These are phyloP conservation scores for Phaffomyces opuntiae DNA, from an alignment of 805 yeast species.

Conservation along the genomic window DNA sequence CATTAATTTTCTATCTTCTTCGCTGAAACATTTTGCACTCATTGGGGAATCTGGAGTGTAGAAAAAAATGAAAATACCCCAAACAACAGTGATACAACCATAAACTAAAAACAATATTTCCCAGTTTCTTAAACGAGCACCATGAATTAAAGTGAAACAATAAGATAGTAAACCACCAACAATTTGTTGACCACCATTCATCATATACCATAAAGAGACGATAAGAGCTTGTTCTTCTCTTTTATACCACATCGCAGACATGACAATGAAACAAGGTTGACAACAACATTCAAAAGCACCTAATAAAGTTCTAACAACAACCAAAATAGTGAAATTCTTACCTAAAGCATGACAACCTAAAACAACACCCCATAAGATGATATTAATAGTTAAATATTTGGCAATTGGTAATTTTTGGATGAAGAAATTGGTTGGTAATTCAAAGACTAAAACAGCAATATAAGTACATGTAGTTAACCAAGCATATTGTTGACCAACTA, in stretches of 20 bases:
- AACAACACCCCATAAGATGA: slow-evolving; percentile 43
- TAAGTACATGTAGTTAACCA: slow-evolving; percentile 11
- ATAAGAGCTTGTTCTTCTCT: slow-evolving; percentile 41
- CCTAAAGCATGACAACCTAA: slow-evolving; percentile 41
- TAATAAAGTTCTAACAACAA: slow-evolving; percentile 40
- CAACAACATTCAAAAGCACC: slow-evolving; percentile 47
- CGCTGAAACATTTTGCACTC: slow-evolving; percentile 31
- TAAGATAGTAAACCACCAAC: slow-evolving; percentile 36
- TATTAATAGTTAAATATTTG: slow-evolving; percentile 35
- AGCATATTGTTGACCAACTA: slow-evolving; percentile 34
- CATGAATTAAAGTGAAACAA: slow-evolving; percentile 27
- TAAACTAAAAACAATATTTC: slow-evolving; percentile 46
- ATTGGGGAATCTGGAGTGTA: slow-evolving; percentile 42
- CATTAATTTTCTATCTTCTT: slow-evolving; percentile 37
- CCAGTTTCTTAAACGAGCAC: slow-evolving; percentile 38
- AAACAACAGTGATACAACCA: slow-evolving; percentile 41
- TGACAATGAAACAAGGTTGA: slow-evolving; percentile 43
- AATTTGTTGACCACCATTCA: slow-evolving; percentile 40
- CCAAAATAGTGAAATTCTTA: slow-evolving; percentile 38
- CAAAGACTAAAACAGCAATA: slow-evolving; percentile 8
- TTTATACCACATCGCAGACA: slow-evolving; percentile 53
- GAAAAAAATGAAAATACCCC: slow-evolving; percentile 35
- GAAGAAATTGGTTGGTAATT: slow-evolving; percentile 20
- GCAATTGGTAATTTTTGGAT: slow-evolving; percentile 46
- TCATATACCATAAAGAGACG: slow-evolving; percentile 43